A percentile compares a stretch with the other conserved stretches of the same genome.
Evolutionary conservation across 805 yeast species (phyloP).

Genomic region (Yarrowia sp.): DNA sequence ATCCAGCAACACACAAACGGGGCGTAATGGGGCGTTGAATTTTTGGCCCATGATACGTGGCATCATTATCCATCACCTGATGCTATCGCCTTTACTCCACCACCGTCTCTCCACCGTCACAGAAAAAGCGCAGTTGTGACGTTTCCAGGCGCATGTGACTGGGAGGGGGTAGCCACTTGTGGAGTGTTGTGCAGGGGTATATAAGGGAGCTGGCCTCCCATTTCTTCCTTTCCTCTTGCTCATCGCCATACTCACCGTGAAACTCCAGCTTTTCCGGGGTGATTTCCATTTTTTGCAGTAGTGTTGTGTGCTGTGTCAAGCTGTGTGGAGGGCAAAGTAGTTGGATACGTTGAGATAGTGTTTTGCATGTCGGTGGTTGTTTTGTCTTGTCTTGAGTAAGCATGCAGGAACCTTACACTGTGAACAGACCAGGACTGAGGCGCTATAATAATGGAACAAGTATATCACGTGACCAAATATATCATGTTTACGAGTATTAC

Average conservation of each 20-base stretch:
- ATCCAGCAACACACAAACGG: conserved; percentile 1
- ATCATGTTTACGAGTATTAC: no score
- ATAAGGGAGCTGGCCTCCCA: background rate
- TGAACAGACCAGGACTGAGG: background rate
- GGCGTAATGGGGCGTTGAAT: no score
- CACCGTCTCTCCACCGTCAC: no score
- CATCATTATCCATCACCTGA: no score
- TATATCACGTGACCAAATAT: no score
- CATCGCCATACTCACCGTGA: conserved; percentile 62
- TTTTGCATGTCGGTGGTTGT: conserved; percentile 34
- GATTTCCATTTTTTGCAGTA: conserved; percentile 62
- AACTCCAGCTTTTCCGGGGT: conserved; percentile 76
- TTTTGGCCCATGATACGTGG: no score
- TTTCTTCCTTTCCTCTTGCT: background rate
- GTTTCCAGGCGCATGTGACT: conserved; percentile 20
- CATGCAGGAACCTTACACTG: conserved; percentile 17
- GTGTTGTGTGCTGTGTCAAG: conserved; percentile 27
- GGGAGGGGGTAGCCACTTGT: conserved; percentile 6
- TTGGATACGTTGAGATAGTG: conserved; percentile 37
- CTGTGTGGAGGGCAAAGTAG: conserved; percentile 37
- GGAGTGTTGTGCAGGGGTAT: background rate
- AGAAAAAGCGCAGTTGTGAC: conserved; percentile 6
- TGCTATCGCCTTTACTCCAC: no score
- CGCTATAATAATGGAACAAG: no score
- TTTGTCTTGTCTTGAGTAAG: conserved; percentile 34